Conservation (phyloP, 192 early-diverging fungal species). For the Umbelopsis isabellina region DNA sequence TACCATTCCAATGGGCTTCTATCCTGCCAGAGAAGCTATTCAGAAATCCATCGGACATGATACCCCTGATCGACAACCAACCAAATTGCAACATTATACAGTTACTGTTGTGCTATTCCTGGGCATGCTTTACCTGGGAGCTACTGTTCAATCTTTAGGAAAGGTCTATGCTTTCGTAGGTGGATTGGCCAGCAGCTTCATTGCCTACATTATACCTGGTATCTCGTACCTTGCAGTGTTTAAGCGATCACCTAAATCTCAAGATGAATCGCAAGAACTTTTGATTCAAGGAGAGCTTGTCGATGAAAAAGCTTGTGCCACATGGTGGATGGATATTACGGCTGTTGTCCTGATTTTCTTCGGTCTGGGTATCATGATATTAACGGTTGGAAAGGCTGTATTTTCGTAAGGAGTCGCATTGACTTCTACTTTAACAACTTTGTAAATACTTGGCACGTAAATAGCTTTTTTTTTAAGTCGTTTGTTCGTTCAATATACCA, state of each 20-base stretch:
- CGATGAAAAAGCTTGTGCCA: neutral
- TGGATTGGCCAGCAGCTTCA: slow-evolving; percentile 48
- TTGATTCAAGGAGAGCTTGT: neutral
- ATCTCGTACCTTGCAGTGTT: slow-evolving; percentile 48
- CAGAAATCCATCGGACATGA: slow-evolving; percentile 51
- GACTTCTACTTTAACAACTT: neutral
- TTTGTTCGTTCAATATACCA: too few species aligned
- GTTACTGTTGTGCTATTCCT: slow-evolving; percentile 46
- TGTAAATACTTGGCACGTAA: too few species aligned
- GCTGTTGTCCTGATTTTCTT: slow-evolving; percentile 47
- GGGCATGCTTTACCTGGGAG: slow-evolving; percentile 41
- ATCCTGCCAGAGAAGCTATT: slow-evolving; percentile 48
- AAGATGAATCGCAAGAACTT: neutral
- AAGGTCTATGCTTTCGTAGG: slow-evolving; percentile 55
- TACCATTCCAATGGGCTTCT: slow-evolving; percentile 59
- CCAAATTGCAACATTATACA: slow-evolving; percentile 40
- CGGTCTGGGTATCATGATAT: slow-evolving; percentile 48
- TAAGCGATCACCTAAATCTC: slow-evolving; percentile 25
- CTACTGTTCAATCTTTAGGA: slow-evolving; percentile 43
- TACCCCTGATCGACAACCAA: slow-evolving; percentile 33
- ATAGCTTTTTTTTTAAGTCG: too few species aligned
- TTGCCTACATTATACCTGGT: slow-evolving; percentile 56
- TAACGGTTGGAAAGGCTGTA: slow-evolving; percentile 30
- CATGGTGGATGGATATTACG: slow-evolving; percentile 43
- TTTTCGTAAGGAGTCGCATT: neutral